A percentile compares a stretch with the other conserved stretches of the same genome.
Evolutionary conservation across 2,329 filamentous ascomycete genomes (phyloP).

Genomic region (Stachybotrys echinatus): DNA sequence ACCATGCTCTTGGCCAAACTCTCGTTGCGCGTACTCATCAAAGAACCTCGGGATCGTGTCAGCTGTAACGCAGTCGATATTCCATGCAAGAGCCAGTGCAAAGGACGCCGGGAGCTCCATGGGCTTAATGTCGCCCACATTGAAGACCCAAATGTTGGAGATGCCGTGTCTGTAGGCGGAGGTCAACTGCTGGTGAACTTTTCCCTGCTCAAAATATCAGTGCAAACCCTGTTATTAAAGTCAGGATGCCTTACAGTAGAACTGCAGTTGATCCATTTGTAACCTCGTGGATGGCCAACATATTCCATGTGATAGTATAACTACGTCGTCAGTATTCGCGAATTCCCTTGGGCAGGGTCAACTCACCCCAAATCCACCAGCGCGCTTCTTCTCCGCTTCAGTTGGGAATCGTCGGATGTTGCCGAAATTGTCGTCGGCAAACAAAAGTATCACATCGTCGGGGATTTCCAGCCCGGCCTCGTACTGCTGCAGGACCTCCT

Average conservation of each 20-base stretch:
- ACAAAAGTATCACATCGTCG: slow-evolving; percentile 57
- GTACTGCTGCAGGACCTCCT: slow-evolving; percentile 60
- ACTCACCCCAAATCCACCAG: slow-evolving; percentile 51
- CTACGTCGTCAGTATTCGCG: slow-evolving; percentile 14
- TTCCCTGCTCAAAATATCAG: slow-evolving; percentile 20
- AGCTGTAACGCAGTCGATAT: slow-evolving; percentile 40
- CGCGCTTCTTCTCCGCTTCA: slow-evolving; percentile 42
- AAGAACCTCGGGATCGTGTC: slow-evolving; percentile 35
- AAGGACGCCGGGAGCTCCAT: slow-evolving; percentile 50
- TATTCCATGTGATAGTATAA: slow-evolving; percentile 55
- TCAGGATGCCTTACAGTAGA: slow-evolving; percentile 35
- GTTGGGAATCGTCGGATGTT: slow-evolving; percentile 53
- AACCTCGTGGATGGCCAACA: slow-evolving; percentile 54
- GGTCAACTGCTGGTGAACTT: slow-evolving; percentile 46
- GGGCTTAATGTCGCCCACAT: slow-evolving; percentile 58
- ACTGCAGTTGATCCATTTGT: slow-evolving; percentile 60
- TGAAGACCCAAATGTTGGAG: slow-evolving; percentile 55
- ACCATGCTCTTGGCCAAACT: slow-evolving; percentile 39
- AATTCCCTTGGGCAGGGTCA: slow-evolving; percentile 5
- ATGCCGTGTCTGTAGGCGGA: slow-evolving; percentile 43
- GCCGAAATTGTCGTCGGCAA: slow-evolving; percentile 59
- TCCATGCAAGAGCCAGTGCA: slow-evolving; percentile 52
- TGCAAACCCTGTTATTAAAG: rapidly evolving
- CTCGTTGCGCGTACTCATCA: slow-evolving; percentile 37
- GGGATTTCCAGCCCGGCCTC: slow-evolving; percentile 54